Base-by-base conservation (phyloP, 441 rosid species). In the Pelargonium cotyledonis region DNA sequence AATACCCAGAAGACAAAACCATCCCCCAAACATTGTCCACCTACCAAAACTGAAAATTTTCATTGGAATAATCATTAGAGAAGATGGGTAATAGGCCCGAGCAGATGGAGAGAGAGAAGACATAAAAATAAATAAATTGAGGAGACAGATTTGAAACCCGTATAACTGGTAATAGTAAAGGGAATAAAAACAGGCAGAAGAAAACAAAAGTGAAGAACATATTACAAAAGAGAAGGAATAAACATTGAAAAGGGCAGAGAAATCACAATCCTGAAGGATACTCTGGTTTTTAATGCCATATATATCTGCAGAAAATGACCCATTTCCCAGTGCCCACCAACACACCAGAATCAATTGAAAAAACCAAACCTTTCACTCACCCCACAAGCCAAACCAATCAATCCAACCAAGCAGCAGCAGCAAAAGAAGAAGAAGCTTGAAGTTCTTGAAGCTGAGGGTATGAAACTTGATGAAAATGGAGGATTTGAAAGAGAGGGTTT, bases 221-320 rank as follows among this genome's bases (percentile, higher is more conserved):
- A 74, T 76, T 77, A 82, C 86, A 85, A 87, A 87, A 21, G 84
- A 47, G 85, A 88, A 88, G 87, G 96, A 93, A 92, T 89, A 86
- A 89, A 87, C 95, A 81, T 87, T 86, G 90, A 86, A 87, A 89
- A 81, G 88, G 82, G 88, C 83, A 89, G 94, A 84, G 80, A 86
- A 85, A 87, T 86, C 90, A 83, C 87, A 73, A 82, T 85, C 93
- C 53, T 70, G 68, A 72, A 80, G 75, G 76, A 68, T 74, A 74
- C 74, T 47, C 53, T 47, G 53, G 15, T 47, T 47, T 47, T 47
- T 3, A 47, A 11, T 47, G 53, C 53, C 8, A 47, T 47, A 47
- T 47, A 38, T 47, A 14, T 47, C 14, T 47, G 14, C 53, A 47
- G 53, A 47, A 47, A 47, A 47, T 38, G 53, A 47, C 53, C 53